Evolutionary conservation across 2,329 filamentous ascomycete species (phyloP), one percentile per base, ranked within the genome.

Genomic region (Colletotrichum costaricense): DNA sequence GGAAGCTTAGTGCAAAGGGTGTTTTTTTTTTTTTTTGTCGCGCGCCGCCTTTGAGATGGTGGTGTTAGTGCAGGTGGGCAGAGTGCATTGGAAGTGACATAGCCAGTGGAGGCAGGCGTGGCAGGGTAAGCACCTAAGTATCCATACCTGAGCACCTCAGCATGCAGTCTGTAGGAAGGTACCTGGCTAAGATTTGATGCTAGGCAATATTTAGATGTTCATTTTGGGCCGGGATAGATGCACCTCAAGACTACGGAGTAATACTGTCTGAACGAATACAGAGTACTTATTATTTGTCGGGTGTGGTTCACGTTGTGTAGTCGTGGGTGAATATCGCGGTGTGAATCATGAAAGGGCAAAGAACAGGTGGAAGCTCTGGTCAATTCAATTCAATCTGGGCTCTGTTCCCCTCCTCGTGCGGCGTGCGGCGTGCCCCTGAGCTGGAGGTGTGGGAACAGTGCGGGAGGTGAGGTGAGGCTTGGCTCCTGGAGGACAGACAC

Each of bases 41-140:
- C 55, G 60, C 66, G 66, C 59, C 70, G 66, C 57, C 70, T 73
- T 73, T 52, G 66, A 69, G 42, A 54, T 73, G 33, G 55, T 46
- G 59, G 65, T 63, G 30, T 55, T 70, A 64, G 66, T 70, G 70
- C 70, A 67, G 64, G 63, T 56, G 63, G 63, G 30, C 11, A 30
- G 54, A 22, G 63, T 54, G 49, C 63, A 42, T 38, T 26, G 8
- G 46, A 62, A 57, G 63, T 60, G 63, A 55, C 63, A 70, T 69
- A 38, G 49, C 49, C 30, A 42, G 16, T 49, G 22, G 42, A 54
- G 52, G 24, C 24, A 28, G 54, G 54, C 14, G 26, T 56, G 60
- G 42, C 54, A 56, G 22, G 54, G 12, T 24, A 33, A 33, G 30
- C 1, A 33, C 8, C 30, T 33, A 56, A 14, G 35, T 42, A 42